Conservation (phyloP, 192 early-diverging fungal species). For the Mortierella alpina region DNA sequence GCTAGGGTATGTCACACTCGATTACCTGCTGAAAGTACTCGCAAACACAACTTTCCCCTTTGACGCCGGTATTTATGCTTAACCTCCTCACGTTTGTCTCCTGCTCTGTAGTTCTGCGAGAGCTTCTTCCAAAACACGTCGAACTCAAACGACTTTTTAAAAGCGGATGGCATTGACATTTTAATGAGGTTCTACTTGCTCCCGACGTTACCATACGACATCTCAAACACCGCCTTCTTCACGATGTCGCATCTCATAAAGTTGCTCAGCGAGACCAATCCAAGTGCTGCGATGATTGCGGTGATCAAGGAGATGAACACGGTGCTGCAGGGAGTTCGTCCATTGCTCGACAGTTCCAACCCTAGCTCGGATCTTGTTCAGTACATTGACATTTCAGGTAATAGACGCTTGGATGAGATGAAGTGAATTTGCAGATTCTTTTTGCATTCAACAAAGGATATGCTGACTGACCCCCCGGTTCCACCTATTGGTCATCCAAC, state of each 20-base stretch:
- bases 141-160: constrained; percentile 81
- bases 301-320: constrained; percentile 66
- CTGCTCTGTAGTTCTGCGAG: constrained; percentile 74
- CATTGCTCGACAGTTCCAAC: constrained; percentile 57
- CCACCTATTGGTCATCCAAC: not conserved
- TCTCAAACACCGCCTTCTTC: constrained; percentile 72
- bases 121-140: constrained; percentile 84
- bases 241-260: constrained; percentile 79
- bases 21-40: not conserved
- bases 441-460: not conserved
- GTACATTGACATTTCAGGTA: constrained; percentile 74
- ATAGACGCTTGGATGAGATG: constrained; percentile 18
- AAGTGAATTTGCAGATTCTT: not conserved
- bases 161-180: constrained; percentile 69
- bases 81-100: not conserved
- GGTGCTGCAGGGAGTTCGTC: constrained; percentile 56
- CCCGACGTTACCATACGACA: constrained; percentile 79
- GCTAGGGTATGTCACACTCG: constrained; percentile 62
- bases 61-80: too few species aligned
- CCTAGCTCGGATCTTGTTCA: constrained; percentile 56
- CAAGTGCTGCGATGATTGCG: constrained; percentile 61
- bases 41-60: not conserved
- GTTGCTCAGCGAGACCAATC: constrained; percentile 73
- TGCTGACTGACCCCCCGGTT: not conserved
- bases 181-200: constrained; percentile 73